Conservation (phyloP, 2,329 filamentous ascomycete genomes). For the Colletotrichum sojae region DNA sequence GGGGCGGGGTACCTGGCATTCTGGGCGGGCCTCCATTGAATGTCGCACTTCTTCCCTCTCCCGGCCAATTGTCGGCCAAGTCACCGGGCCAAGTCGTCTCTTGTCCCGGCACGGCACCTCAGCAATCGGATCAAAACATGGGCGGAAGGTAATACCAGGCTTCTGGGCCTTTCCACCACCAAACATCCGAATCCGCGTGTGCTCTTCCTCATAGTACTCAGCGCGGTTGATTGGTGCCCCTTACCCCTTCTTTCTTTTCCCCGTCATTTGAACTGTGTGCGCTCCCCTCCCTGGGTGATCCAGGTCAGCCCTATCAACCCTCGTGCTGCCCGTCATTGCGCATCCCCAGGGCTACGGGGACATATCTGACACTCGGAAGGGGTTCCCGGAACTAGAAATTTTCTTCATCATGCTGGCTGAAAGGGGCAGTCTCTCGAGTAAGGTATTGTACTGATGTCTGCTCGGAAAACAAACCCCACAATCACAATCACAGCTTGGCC, state of each 20-base stretch:
- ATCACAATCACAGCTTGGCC: too few relatives aligned
- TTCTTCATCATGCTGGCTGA: background rate
- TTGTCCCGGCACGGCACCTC: conserved; percentile 18
- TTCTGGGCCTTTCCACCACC: conserved; percentile 37
- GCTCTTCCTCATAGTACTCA: too few relatives aligned
- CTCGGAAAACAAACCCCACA: too few relatives aligned
- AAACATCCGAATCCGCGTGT: background rate
- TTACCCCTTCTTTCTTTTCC: conserved; percentile 23
- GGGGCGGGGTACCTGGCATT: conserved; percentile 37
- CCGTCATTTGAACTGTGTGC: conserved; percentile 28
- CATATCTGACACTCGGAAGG: background rate
- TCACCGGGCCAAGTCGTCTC: conserved; percentile 14
- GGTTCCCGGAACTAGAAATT: background rate
- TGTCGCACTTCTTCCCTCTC: background rate
- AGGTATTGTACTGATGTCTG: too few relatives aligned
- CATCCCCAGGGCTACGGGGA: background rate
- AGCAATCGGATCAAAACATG: background rate
- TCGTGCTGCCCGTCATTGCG: background rate
- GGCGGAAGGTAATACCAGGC: conserved; percentile 1
- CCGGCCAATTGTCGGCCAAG: conserved; percentile 36
- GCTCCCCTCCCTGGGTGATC: conserved; percentile 26
- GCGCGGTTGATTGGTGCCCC: background rate
- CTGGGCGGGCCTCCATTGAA: background rate
- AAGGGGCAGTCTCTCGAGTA: background rate
- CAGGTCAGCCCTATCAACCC: conserved; percentile 34